A percentile compares a stretch with the other conserved stretches of the same genome.
These are phyloP conservation scores for Xylaria intraflava DNA, from an alignment of 495 filamentous ascomycete genomes.

Conservation along the genomic window DNA sequence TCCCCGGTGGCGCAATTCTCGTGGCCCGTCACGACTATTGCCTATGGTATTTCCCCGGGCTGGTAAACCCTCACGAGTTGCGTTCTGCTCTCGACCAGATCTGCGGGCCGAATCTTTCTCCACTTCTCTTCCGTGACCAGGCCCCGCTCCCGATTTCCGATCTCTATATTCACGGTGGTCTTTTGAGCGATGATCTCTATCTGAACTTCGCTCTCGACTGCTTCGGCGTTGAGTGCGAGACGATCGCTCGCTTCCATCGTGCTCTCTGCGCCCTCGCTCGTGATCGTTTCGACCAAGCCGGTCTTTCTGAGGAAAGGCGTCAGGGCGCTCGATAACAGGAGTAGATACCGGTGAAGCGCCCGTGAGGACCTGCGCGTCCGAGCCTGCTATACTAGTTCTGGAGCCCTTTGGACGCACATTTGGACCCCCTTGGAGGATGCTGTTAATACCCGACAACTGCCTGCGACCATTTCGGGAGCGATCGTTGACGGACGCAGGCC, in stretches of 20 bases:
- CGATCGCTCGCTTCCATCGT: slow-evolving; percentile 30
- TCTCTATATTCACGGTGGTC: slow-evolving; percentile 34
- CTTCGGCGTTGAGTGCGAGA: slow-evolving; percentile 34
- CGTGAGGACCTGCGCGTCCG: slow-evolving; percentile 42
- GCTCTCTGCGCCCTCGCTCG: slow-evolving; percentile 40
- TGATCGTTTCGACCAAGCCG: slow-evolving; percentile 32
- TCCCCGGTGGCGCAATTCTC: slow-evolving; percentile 30
- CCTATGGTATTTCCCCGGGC: slow-evolving; percentile 26
- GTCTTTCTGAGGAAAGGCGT: slow-evolving; percentile 28
- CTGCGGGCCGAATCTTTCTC: slow-evolving; percentile 28
- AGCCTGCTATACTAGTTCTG: slow-evolving; percentile 36
- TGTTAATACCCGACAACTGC: slow-evolving; percentile 47
- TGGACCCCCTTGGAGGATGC: slow-evolving; percentile 37
- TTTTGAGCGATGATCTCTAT: slow-evolving; percentile 34
- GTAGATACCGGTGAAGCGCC: slow-evolving; percentile 42
- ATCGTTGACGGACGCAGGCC: slow-evolving; percentile 39
- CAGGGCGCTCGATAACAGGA: slow-evolving; percentile 38
- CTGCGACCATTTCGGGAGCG: slow-evolving; percentile 38
- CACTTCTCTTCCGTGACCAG: slow-evolving; percentile 22
- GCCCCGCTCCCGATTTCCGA: slow-evolving; percentile 23
- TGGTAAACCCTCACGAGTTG: slow-evolving; percentile 20
- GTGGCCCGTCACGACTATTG: slow-evolving; percentile 25
- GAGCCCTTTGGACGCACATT: slow-evolving; percentile 34
- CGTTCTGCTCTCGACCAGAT: slow-evolving; percentile 24
- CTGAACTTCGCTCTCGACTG: slow-evolving; percentile 37